These are phyloP conservation scores for Cyclotella baltica DNA, from an alignment of 108 stramenopile genomes.

Conservation along the genomic window DNA sequence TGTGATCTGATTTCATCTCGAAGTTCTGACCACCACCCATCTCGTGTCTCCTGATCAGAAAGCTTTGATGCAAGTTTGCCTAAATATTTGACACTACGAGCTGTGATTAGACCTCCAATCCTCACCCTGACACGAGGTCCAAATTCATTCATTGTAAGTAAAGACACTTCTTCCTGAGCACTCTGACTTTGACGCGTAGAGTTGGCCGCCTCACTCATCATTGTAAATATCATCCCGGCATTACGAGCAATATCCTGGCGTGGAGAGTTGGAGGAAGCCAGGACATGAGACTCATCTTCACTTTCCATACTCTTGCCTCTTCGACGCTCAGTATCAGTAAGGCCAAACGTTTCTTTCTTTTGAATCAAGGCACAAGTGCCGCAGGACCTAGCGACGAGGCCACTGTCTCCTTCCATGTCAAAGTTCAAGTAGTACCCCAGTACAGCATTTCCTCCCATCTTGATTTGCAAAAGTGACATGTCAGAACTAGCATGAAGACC, in stretches of 20 bases:
- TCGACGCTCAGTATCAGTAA: conserved; percentile 10
- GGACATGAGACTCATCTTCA: conserved; percentile 16
- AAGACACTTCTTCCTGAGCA: conserved; percentile 84
- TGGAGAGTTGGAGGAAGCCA: conserved; percentile 37
- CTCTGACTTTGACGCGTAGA: conserved; percentile 55
- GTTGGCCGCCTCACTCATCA: conserved; percentile 45
- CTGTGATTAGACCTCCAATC: conserved; percentile 94
- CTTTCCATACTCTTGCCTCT: conserved; percentile 3
- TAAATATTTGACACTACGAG: conserved; percentile 94
- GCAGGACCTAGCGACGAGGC: conserved; percentile 94
- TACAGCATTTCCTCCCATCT: conserved; percentile 92
- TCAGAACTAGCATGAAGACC: no score
- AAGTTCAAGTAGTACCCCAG: conserved; percentile 91
- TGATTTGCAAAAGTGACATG: conserved; percentile 14
- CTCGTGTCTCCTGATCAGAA: conserved; percentile 94
- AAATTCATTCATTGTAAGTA: conserved; percentile 89
- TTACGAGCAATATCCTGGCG: conserved; percentile 35
- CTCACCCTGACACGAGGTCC: conserved; percentile 86
- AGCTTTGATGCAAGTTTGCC: conserved; percentile 89
- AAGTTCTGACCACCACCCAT: conserved; percentile 97
- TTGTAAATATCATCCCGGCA: conserved; percentile 40
- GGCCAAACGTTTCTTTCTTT: conserved; percentile 42
- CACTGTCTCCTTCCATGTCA: conserved; percentile 97
- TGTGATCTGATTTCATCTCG: conserved; percentile 95
- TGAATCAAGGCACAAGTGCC: conserved; percentile 93